Evolutionary conservation across 2,329 filamentous ascomycete species (phyloP), one percentile per base, ranked within the genome.

Genomic region (Phyllosticta paracitricarpa): DNA sequence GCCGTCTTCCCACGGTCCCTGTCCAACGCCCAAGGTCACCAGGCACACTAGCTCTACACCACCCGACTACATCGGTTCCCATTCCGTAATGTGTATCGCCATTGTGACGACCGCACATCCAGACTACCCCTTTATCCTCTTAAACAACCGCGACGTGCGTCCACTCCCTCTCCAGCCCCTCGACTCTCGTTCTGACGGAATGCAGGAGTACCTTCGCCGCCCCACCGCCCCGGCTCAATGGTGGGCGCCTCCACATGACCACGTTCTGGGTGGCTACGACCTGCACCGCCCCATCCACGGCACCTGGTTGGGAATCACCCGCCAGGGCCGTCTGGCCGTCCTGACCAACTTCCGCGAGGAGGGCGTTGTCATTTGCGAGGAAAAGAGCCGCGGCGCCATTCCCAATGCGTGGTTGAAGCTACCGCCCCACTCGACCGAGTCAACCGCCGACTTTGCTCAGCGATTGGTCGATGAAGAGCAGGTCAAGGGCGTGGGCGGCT

Each of bases 271-370:
- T 30, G 84, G 83, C 24, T 82, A 83, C 54, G 84, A 87, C 68
- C 76, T 86, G 10, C 81, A 84, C 56, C 81, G 84, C 26, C 70
- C 78, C 14, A 80, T 77, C 51, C 82, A 83, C 60, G 84, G 84
- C 24, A 87, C 84, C 63, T 87, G 84, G 84, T 79, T 87, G 56
- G 84, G 83, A 22, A 76, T 87, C 61, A 86, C 83, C 8, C 78
- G 75, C 33, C 77, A 84, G 64, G 84, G 84, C 28, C 82, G 83
- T 61, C 69, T 87, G 55, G 83, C 84, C 2, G 81, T 85, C 5
- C 76, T 87, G 33, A 87, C 84, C 57, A 87, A 87, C 71, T 87
- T 84, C 69, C 82, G 82, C 51, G 84, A 86, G 69, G 73, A 79
- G 52, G 68, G 67, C 35, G 67, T 70, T 28, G 72, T 79, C 19